Evolutionary conservation across 169 alveolate species (phyloP).

Genomic region (Blepharisma undulans): DNA sequence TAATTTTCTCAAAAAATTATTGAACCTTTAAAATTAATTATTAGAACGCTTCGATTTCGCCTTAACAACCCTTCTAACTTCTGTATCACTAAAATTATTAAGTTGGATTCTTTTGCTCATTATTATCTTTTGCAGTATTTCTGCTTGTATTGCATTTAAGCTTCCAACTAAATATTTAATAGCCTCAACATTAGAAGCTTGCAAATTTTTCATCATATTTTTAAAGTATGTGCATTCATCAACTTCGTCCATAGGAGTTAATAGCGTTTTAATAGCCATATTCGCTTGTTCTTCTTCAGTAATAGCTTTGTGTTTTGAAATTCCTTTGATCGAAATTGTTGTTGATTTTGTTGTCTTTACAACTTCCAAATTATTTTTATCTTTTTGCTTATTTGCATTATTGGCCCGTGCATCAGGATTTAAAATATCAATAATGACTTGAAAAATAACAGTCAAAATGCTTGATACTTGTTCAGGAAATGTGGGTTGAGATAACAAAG

Average conservation of each 20-base stretch:
- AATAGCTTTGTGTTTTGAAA: neutral
- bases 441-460: neutral
- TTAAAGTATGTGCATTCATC: conserved; percentile 14
- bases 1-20: too few species aligned
- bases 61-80: conserved; percentile 22
- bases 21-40: neutral
- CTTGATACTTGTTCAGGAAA: neutral
- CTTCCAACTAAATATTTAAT: neutral
- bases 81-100: neutral
- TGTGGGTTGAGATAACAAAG: neutral
- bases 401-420: neutral
- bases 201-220: neutral
- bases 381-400: neutral
- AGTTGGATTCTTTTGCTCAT: neutral
- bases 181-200: neutral
- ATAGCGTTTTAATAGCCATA: neutral
- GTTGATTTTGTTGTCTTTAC: neutral
- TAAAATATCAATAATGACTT: neutral
- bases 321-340: neutral
- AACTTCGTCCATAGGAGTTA: neutral
- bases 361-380: neutral
- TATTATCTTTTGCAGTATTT: neutral
- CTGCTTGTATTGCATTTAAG: neutral
- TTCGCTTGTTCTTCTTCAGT: conserved; percentile 28
- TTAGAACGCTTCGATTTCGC: neutral